A percentile compares a stretch with the other conserved stretches of the same genome.
phyloP scores from a whole-genome alignment of 2,329 filamentous ascomycete genomes.

The Ophiobolus disseminans region DNA sequence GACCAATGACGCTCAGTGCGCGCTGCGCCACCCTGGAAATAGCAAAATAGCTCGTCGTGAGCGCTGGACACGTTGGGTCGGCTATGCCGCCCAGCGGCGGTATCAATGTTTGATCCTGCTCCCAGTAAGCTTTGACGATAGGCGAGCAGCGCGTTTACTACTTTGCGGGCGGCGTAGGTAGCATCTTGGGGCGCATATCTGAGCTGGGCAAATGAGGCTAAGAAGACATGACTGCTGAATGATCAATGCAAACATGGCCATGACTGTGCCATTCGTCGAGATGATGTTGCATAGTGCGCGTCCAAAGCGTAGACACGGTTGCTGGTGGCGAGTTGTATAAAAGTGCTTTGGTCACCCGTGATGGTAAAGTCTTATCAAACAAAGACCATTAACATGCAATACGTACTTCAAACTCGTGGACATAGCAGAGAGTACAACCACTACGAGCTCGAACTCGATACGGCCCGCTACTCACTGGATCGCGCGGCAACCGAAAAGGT shows the following conservation, averaged over 20 bases:
- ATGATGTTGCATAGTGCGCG: not conserved
- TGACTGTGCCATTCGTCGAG: not conserved
- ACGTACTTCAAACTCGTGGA: not conserved
- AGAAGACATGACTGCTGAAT: not conserved
- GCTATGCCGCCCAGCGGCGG: too few species aligned
- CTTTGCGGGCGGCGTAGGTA: too few species aligned
- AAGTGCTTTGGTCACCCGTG: not conserved
- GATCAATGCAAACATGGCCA: not conserved
- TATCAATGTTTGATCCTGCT: not conserved
- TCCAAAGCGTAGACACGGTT: not conserved
- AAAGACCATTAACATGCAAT: not conserved
- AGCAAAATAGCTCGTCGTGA: not conserved
- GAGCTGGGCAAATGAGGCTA: conserved; percentile 1
- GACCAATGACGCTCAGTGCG: too few species aligned
- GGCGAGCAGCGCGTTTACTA: not conserved
- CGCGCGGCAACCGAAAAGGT: conserved; percentile 14
- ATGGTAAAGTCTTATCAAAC: not conserved
- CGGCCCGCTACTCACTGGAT: conserved; percentile 12
- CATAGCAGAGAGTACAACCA: not conserved
- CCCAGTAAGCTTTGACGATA: not conserved
- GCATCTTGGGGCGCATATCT: not conserved
- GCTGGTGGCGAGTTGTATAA: conserved; percentile 1
- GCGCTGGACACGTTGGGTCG: too few species aligned
- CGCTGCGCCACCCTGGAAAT: conserved; percentile 4
- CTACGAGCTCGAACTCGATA: conserved; percentile 15